These are phyloP conservation scores for Starmerella etchellsii DNA, from an alignment of 805 yeast species.

Conservation along the genomic window DNA sequence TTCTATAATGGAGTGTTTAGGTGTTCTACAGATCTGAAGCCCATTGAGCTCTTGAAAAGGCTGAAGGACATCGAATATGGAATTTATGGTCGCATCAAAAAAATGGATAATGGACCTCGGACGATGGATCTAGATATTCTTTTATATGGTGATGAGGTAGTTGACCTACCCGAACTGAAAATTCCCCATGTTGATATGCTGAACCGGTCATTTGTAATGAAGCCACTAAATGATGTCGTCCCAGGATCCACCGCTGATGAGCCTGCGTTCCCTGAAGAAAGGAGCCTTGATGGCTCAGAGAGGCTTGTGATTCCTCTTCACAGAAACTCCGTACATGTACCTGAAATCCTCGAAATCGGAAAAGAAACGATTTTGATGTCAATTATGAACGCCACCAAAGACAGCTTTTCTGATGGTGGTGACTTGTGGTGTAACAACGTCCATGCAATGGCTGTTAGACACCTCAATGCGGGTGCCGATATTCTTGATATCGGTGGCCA, in stretches of 20 bases:
- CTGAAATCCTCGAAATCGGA: background rate
- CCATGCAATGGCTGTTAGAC: slow-evolving; percentile 23
- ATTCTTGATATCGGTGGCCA: slow-evolving; percentile 91
- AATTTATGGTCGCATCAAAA: slow-evolving; percentile 55
- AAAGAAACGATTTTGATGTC: slow-evolving; percentile 66
- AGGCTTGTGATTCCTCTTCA: slow-evolving; percentile 4
- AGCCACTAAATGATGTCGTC: slow-evolving; percentile 74
- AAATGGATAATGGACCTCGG: slow-evolving; percentile 84
- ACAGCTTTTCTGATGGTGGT: slow-evolving; percentile 91
- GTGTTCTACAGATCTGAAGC: slow-evolving; percentile 47
- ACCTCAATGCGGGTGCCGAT: slow-evolving; percentile 47
- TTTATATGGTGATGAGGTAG: slow-evolving; percentile 45
- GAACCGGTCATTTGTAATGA: slow-evolving; percentile 79
- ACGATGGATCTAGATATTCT: slow-evolving; percentile 80
- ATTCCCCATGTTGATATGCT: slow-evolving; percentile 83
- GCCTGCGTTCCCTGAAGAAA: background rate
- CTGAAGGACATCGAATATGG: slow-evolving; percentile 71
- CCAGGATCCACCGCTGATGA: slow-evolving; percentile 28
- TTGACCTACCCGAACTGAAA: slow-evolving; percentile 46
- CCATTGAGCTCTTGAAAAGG: slow-evolving; percentile 46
- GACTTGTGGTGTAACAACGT: slow-evolving; percentile 24
- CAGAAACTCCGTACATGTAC: too few relatives aligned
- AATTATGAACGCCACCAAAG: slow-evolving; percentile 80
- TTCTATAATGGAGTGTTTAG: slow-evolving; percentile 76
- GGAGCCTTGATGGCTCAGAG: slow-evolving; percentile 2